phyloP scores from a whole-genome alignment of 306 rosid species.

The Leucaena leucocephala region DNA sequence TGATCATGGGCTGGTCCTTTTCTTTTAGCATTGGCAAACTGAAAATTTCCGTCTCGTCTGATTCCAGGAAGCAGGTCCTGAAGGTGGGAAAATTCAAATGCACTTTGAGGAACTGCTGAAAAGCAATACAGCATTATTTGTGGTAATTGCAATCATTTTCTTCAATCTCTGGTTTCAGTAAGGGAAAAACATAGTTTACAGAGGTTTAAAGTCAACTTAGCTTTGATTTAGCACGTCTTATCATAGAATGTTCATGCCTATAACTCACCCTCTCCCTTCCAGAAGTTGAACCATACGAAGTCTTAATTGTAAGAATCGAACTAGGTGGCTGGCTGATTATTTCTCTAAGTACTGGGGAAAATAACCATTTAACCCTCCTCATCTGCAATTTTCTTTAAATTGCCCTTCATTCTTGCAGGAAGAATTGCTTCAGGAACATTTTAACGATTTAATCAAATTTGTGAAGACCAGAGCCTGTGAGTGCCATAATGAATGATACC shows the following conservation, averaged over 20 bases:
- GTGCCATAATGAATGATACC: slow-evolving; percentile 37
- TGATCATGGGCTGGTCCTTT: slow-evolving; percentile 19
- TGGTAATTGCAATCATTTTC: slow-evolving; percentile 57
- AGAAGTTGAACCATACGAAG: slow-evolving; percentile 16
- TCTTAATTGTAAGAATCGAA: neutral
- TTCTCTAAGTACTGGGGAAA: neutral
- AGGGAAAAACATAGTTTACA: neutral
- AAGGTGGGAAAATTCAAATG: slow-evolving; percentile 91
- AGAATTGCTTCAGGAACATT: slow-evolving; percentile 89
- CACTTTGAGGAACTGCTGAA: slow-evolving; percentile 93
- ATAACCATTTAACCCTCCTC: neutral
- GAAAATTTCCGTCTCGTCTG: slow-evolving; percentile 24
- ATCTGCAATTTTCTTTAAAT: slow-evolving; percentile 32
- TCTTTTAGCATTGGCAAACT: slow-evolving; percentile 23
- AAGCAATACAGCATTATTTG: slow-evolving; percentile 91
- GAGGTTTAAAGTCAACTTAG: neutral
- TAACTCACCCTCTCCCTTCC: neutral
- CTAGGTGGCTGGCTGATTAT: neutral
- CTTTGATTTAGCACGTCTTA: slow-evolving; percentile 10
- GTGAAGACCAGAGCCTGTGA: slow-evolving; percentile 93
- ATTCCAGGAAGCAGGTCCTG: slow-evolving; percentile 89
- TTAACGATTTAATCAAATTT: slow-evolving; percentile 76
- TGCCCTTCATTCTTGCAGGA: slow-evolving; percentile 66
- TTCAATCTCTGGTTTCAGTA: slow-evolving; percentile 4
- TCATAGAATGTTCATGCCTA: slow-evolving; percentile 8